A percentile compares a stretch with the other conserved stretches of the same genome.
Conservation (phyloP, 495 filamentous ascomycete genomes). For the Talaromyces wortmannii region DNA sequence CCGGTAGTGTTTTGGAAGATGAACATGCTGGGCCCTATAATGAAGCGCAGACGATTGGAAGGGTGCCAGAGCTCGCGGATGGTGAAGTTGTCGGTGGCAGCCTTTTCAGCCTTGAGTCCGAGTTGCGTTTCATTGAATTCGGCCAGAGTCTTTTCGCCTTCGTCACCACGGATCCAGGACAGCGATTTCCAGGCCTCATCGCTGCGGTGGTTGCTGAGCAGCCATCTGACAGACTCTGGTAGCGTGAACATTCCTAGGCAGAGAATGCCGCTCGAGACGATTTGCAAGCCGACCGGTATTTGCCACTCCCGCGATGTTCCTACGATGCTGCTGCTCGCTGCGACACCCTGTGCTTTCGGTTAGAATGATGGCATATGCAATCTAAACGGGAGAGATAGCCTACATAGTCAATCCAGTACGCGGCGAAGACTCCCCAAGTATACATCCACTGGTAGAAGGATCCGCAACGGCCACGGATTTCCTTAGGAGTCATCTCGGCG, state of each 20-base stretch:
- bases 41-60: conserved; percentile 11
- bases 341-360: not conserved
- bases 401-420: conserved; percentile 46
- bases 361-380: no score
- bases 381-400: conserved; percentile 11
- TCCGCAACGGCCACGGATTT: conserved; percentile 43
- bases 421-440: conserved; percentile 38
- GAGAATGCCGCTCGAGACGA: not conserved
- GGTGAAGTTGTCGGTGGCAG: not conserved
- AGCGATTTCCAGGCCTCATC: not conserved
- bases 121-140: not conserved
- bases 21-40: conserved; percentile 13
- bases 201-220: not conserved
- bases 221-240: not conserved
- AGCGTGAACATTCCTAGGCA: not conserved
- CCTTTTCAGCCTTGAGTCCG: not conserved
- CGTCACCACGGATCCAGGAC: not conserved
- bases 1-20: conserved; percentile 14
- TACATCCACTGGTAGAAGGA: conserved; percentile 40
- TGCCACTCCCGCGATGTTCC: not conserved
- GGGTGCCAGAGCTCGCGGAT: not conserved
- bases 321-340: not conserved
- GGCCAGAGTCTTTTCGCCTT: not conserved
- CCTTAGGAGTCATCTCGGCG: conserved; percentile 47
- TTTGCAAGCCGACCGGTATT: not conserved